Evolutionary conservation across 2,329 filamentous ascomycete species (phyloP).

Genomic region (Beauveria bassiana): DNA sequence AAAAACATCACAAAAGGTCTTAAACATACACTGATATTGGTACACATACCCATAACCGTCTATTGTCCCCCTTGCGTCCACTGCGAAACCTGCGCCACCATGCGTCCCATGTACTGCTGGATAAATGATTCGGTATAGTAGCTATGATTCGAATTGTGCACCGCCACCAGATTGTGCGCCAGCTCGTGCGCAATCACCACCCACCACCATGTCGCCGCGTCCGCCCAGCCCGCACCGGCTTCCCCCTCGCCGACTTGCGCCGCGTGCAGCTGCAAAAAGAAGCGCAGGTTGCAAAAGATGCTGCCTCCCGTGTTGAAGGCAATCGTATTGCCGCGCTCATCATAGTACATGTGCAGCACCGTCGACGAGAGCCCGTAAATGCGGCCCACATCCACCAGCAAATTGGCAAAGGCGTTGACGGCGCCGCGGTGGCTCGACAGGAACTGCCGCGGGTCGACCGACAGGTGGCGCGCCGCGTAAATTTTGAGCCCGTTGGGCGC

Average conservation of each 20-base stretch:
- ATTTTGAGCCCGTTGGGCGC: slow-evolving; percentile 68
- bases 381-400: slow-evolving; percentile 61
- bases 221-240: slow-evolving; percentile 44
- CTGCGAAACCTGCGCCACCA: slow-evolving; percentile 45
- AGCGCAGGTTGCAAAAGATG: slow-evolving; percentile 89
- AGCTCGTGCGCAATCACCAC: slow-evolving; percentile 93
- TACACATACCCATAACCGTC: not conserved
- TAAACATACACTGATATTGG: not conserved
- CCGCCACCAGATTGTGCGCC: slow-evolving; percentile 80
- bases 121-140: slow-evolving; percentile 82
- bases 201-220: slow-evolving; percentile 84
- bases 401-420: slow-evolving; percentile 60
- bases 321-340: slow-evolving; percentile 70
- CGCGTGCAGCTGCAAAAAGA: slow-evolving; percentile 73
- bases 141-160: slow-evolving; percentile 72
- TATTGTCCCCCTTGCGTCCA: slow-evolving; percentile 5
- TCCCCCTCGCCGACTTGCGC: slow-evolving; percentile 27
- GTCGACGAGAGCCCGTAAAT: slow-evolving; percentile 65
- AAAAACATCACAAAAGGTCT: not conserved
- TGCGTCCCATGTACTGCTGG: slow-evolving; percentile 65
- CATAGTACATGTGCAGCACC: slow-evolving; percentile 80
- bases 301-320: slow-evolving; percentile 85
- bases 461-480: slow-evolving; percentile 55
- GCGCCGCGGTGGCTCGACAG: slow-evolving; percentile 50
- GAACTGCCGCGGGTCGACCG: slow-evolving; percentile 42